Evolutionary conservation across 2,329 filamentous ascomycete species (phyloP).

Genomic region (Shiraia sp.): DNA sequence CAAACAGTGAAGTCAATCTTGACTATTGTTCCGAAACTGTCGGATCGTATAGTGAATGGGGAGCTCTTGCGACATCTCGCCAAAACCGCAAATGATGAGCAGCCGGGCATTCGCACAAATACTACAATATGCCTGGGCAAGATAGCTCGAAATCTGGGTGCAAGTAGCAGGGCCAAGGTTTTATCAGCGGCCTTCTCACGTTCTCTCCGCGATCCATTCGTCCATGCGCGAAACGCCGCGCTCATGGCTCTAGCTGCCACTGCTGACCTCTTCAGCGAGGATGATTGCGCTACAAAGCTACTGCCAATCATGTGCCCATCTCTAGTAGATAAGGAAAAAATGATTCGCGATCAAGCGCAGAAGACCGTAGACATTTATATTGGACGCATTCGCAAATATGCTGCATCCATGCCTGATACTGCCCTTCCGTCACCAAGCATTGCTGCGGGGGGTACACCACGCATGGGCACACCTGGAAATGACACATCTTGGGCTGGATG

Average conservation of each 20-base stretch:
- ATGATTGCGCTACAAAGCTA: constrained; percentile 83
- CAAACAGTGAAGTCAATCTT: constrained; percentile 95
- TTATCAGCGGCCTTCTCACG: constrained; percentile 90
- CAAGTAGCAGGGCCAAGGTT: constrained; percentile 79
- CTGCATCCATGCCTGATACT: constrained; percentile 77
- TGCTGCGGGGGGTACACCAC: constrained; percentile 59
- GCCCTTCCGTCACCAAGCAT: constrained; percentile 67
- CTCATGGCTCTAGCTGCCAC: constrained; percentile 86
- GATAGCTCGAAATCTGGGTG: constrained; percentile 85
- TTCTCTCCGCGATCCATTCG: constrained; percentile 88
- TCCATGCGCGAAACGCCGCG: constrained; percentile 89
- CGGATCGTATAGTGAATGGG: constrained; percentile 90
- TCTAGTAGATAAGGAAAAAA: constrained; percentile 91
- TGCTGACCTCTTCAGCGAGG: constrained; percentile 81
- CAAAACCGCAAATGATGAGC: constrained; percentile 96
- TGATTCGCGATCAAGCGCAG: constrained; percentile 86
- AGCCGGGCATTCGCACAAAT: constrained; percentile 95
- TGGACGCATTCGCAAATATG: constrained; percentile 78
- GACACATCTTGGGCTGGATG: constrained; percentile 84
- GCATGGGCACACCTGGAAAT: constrained; percentile 79
- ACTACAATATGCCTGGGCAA: constrained; percentile 97
- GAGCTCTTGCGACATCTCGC: constrained; percentile 88
- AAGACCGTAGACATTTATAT: constrained; percentile 89
- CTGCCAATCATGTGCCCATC: constrained; percentile 82
- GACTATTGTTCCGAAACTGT: constrained; percentile 83